Conservation (phyloP, 2,329 filamentous ascomycete genomes). For the Colletotrichum shisoi region DNA sequence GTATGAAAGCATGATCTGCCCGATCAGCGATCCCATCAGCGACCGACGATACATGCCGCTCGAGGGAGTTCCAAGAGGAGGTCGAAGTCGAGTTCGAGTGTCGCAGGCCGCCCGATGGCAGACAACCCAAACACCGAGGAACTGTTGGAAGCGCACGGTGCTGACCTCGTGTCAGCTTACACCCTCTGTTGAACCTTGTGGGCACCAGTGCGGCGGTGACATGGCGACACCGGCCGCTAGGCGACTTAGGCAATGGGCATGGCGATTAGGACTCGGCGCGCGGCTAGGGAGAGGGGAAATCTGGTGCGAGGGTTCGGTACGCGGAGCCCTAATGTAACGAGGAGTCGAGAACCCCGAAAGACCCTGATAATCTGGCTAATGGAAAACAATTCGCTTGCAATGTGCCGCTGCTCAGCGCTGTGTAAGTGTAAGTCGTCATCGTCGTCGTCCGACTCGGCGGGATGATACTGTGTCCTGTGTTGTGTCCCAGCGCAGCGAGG, state of each 20-base stretch:
- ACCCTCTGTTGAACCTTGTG: neutral
- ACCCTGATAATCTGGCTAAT: constrained; percentile 4
- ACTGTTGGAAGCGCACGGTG: neutral
- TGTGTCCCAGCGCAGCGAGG: neutral
- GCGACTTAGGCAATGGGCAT: constrained; percentile 16
- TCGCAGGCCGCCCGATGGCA: neutral
- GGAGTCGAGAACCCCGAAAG: constrained; percentile 26
- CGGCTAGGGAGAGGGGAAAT: constrained; percentile 16
- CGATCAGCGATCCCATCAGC: constrained; percentile 26
- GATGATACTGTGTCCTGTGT: neutral
- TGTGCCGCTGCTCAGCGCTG: neutral
- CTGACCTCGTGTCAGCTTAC: neutral
- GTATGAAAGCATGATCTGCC: constrained; percentile 23
- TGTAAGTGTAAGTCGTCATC: too few relatives aligned
- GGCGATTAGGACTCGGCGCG: constrained; percentile 6
- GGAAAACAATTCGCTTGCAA: neutral
- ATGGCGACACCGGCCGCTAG: constrained; percentile 33
- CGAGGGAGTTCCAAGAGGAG: neutral
- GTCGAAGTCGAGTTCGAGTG: constrained; percentile 3
- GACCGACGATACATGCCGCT: constrained; percentile 13
- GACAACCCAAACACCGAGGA: too few relatives aligned
- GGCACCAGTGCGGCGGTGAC: neutral
- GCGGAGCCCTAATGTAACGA: constrained; percentile 29
- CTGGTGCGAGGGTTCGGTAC: constrained; percentile 30
- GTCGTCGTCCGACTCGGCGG: too few relatives aligned